Evolutionary conservation across 495 filamentous ascomycete species (phyloP).

Genomic region (Penicillium odoratum): DNA sequence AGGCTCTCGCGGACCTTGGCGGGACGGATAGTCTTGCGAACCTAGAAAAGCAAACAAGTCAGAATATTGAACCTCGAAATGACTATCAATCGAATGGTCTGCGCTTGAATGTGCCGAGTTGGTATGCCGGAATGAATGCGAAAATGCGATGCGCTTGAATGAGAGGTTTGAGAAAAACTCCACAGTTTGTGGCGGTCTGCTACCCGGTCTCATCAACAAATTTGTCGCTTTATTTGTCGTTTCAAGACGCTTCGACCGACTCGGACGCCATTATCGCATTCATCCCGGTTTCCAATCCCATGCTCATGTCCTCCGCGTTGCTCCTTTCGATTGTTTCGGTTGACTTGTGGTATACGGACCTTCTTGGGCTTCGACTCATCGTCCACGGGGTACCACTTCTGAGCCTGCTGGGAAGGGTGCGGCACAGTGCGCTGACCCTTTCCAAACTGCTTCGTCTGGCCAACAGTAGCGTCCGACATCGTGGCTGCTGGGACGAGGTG

Average conservation of each 20-base stretch:
- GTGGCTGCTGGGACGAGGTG: conserved; percentile 48
- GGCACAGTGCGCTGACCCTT: conserved; percentile 92
- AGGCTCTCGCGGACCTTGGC: conserved; percentile 83
- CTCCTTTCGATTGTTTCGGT: conserved; percentile 20
- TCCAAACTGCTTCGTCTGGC: conserved; percentile 91
- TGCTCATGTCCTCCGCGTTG: conserved; percentile 20
- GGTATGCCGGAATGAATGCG: conserved; percentile 7
- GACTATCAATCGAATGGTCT: background rate
- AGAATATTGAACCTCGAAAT: conserved; percentile 28
- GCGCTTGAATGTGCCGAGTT: background rate
- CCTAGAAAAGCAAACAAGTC: conserved; percentile 55
- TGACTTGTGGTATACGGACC: conserved; percentile 57
- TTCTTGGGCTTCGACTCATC: conserved; percentile 89
- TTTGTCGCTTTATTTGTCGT: conserved; percentile 3
- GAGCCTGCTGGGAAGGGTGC: conserved; percentile 81
- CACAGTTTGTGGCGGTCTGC: background rate
- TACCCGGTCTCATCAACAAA: conserved; percentile 15
- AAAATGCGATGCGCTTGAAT: conserved; percentile 12
- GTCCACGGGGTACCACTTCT: conserved; percentile 99
- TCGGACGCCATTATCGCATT: conserved; percentile 38
- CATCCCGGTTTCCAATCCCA: conserved; percentile 30
- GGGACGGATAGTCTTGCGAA: conserved; percentile 89
- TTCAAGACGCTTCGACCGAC: conserved; percentile 11
- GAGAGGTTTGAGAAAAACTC: background rate
- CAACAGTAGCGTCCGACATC: conserved; percentile 63